Conservation (phyloP, 148 eudicot genomes). For the Nepenthes gracilis region DNA sequence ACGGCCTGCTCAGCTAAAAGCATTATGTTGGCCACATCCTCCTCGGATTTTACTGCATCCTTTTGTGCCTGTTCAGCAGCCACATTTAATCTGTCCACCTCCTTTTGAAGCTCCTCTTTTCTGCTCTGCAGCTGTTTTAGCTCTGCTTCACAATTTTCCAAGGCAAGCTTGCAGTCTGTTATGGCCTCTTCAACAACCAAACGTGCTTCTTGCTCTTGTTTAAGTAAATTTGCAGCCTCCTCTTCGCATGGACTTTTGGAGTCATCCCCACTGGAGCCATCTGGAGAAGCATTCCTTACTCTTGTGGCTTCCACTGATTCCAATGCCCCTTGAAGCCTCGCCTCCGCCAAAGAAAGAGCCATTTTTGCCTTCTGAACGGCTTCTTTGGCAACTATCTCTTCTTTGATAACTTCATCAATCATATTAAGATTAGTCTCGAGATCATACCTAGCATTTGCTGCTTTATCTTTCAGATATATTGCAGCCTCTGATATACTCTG, state of each 20-base stretch:
- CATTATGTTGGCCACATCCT: constrained; percentile 88
- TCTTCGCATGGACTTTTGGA: constrained; percentile 29
- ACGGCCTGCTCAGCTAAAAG: constrained; percentile 96
- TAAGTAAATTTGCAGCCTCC: constrained; percentile 24
- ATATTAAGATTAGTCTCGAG: constrained; percentile 28
- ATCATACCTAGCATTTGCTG: constrained; percentile 56
- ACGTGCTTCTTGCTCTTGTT: constrained; percentile 45
- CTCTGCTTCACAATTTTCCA: constrained; percentile 63
- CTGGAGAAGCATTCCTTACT: constrained; percentile 20
- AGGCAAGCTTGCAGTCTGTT: constrained; percentile 32
- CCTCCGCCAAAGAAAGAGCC: constrained; percentile 84
- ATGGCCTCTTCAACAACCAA: constrained; percentile 55
- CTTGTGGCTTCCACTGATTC: constrained; percentile 52
- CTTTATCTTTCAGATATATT: constrained; percentile 72
- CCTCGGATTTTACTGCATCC: constrained; percentile 73
- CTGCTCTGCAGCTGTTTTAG: constrained; percentile 40
- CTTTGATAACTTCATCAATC: constrained; percentile 49
- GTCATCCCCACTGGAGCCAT: constrained; percentile 24
- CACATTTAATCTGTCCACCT: constrained; percentile 57
- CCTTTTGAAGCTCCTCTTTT: constrained; percentile 73
- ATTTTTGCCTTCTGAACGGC: constrained; percentile 66
- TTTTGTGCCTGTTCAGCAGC: constrained; percentile 58
- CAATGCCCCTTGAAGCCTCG: constrained; percentile 59
- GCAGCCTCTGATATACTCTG: constrained; percentile 84
- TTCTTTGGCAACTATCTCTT: constrained; percentile 66